Conservation (phyloP, 345 rosid genomes). For the Xanthoceras sorbifolium region DNA sequence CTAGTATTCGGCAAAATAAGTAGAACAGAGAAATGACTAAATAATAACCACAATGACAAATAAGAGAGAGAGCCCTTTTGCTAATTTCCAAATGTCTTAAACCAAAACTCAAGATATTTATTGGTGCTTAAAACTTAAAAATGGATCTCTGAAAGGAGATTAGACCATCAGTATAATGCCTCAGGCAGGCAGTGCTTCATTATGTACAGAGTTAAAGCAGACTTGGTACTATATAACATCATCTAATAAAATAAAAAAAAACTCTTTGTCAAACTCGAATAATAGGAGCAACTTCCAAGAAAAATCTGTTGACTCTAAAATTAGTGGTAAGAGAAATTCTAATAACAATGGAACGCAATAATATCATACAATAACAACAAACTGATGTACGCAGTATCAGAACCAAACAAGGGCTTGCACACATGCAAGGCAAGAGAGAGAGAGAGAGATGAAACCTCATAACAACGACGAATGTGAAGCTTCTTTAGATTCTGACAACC, state of each 20-base stretch:
- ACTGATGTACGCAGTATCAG: slow-evolving; percentile 6
- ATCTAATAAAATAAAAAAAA: not conserved
- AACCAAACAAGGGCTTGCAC: not conserved
- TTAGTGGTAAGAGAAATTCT: not conserved
- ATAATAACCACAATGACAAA: not conserved
- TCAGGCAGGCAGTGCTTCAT: not conserved
- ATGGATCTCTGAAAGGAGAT: not conserved
- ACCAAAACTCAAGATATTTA: slow-evolving; percentile 5
- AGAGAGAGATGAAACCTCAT: slow-evolving; percentile 56
- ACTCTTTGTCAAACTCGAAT: not conserved
- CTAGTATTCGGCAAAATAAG: not conserved
- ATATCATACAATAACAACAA: not conserved
- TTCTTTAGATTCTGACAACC: slow-evolving; percentile 83
- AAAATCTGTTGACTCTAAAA: not conserved
- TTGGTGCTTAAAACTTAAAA: not conserved
- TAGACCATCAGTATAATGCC: not conserved
- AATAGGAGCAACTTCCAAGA: not conserved
- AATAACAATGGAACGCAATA: not conserved
- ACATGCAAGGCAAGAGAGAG: not conserved
- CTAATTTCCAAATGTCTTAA: not conserved
- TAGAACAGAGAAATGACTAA: not conserved
- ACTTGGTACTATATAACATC: not conserved
- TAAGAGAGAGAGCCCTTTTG: not conserved
- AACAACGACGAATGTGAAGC: slow-evolving; percentile 91
- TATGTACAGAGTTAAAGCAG: slow-evolving; percentile 2